Percentiles rank a stretch among this genome's conserved stretches.
These are phyloP conservation scores for Yamadazyma sp. DNA, from an alignment of 1,139 yeast species.

Conservation along the genomic window DNA sequence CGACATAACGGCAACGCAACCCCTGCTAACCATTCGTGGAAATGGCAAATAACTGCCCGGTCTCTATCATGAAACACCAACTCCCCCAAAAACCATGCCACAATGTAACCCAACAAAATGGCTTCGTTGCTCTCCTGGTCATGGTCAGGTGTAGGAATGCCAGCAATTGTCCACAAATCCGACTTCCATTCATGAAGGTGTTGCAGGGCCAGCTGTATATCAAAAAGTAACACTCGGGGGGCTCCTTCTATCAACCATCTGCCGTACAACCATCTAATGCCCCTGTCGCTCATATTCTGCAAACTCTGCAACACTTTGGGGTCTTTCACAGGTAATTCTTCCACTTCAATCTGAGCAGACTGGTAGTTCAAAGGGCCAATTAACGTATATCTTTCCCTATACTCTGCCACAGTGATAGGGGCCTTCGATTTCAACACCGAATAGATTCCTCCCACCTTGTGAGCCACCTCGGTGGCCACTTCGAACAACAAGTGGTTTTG, in stretches of 20 bases:
- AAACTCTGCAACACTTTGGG: conserved; percentile 60
- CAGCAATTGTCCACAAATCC: conserved; percentile 88
- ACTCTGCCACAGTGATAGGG: conserved; percentile 93
- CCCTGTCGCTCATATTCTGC: conserved; percentile 76
- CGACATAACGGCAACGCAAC: conserved; percentile 91
- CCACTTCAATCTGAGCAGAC: conserved; percentile 91
- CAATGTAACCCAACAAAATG: conserved; percentile 85
- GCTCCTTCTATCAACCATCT: conserved; percentile 98
- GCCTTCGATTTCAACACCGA: conserved; percentile 96
- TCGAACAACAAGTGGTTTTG: conserved; percentile 87
- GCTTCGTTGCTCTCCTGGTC: conserved; percentile 92
- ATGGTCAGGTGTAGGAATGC: conserved; percentile 89
- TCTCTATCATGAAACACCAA: conserved; percentile 77
- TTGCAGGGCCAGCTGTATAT: conserved; percentile 70
- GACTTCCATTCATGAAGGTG: conserved; percentile 89
- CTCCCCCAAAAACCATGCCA: conserved; percentile 97
- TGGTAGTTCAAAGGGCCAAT: conserved; percentile 83
- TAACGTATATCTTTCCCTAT: conserved; percentile 80
- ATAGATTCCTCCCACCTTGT: conserved; percentile 96
- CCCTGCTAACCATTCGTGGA: conserved; percentile 98
- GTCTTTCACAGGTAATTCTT: conserved; percentile 74
- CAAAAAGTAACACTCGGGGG: conserved; percentile 87
- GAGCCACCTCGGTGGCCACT: conserved; percentile 97
- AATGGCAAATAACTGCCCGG: conserved; percentile 89
- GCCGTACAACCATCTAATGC: conserved; percentile 83